Evolutionary conservation across 371 early-diverging fungal genomes (phyloP).

Genomic region (Mucor ambiguus): DNA sequence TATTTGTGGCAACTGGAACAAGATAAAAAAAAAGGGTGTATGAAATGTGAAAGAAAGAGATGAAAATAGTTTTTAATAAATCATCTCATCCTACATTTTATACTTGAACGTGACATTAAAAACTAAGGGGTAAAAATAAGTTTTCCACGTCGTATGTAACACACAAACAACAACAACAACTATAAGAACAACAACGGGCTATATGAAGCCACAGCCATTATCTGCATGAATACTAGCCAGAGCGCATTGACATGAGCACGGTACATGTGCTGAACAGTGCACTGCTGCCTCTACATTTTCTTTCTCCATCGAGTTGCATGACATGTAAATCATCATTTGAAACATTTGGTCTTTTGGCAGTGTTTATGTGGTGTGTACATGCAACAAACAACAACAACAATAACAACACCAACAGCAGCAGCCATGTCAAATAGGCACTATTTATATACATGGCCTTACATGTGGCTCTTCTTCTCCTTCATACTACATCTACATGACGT

Average conservation of each 20-base stretch:
- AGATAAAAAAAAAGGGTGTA: conserved; percentile 7
- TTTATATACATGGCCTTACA: background rate
- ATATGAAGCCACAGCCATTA: background rate
- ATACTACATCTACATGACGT: background rate
- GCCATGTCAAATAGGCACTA: too few species aligned
- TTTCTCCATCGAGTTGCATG: too few species aligned
- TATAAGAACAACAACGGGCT: background rate
- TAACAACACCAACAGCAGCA: too few species aligned
- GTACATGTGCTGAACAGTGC: too few species aligned
- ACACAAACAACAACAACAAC: conserved; percentile 5
- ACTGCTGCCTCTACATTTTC: too few species aligned
- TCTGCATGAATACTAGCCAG: background rate
- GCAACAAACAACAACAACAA: too few species aligned
- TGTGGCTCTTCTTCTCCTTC: background rate
- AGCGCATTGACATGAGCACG: too few species aligned
- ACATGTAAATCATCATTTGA: too few species aligned
- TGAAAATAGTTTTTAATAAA: background rate
- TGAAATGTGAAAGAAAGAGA: conserved; percentile 7
- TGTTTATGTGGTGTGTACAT: too few species aligned
- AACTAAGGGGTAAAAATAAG: conserved; percentile 4
- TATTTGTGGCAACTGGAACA: too few species aligned
- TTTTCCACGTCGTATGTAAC: background rate
- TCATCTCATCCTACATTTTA: background rate
- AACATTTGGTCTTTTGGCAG: too few species aligned
- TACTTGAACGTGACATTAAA: background rate